Base-by-base conservation (phyloP, 2,329 filamentous ascomycete genomes). In the Byssochlamys sp. region DNA sequence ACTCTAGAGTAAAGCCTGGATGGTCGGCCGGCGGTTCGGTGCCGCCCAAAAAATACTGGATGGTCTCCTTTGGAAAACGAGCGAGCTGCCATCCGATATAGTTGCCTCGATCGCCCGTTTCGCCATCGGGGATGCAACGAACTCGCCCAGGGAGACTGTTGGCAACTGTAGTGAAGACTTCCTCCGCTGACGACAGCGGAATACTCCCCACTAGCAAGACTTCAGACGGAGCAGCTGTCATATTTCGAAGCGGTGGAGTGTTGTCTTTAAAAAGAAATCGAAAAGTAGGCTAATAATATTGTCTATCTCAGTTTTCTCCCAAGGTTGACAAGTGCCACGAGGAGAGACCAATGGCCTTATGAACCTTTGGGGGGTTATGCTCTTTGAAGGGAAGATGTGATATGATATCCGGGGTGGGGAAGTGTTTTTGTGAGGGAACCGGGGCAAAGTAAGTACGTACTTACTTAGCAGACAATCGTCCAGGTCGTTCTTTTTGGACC, bases 91-190 rank as follows among this genome's bases (percentile, higher is more conserved):
- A 45, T n/a, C 35, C 35, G n/a, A 45, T 45, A 19, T 45, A 45
- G 14, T 45, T 45, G 35, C n/a, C 6, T 19, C 12, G 14, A 45
- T 45, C 35, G n/a, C 56, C 72, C 5, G 73, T 71, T 60, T 78
- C 75, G 52, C 75, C 75, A 60, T 78, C 76, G 2, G 75, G 74
- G 2, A 78, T 69, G 33, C 69, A 68, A 27, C 62, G 65, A 27
- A 77, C 62, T 11, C 71, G 73, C 25, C 61, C 58, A 2, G 71
- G 67, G 2, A 76, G 65, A 3, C 60, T 59, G 5, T 62, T 57
- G n/a, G 59, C 56, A 35, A 71, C 64, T 29, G 59, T 63, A 2
- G 60, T 66, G 55, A 77, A 72, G 14, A 71, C 69, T 12, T 69
- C 64, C 51, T 68, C 63, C 2, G 69, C 62, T 54, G 71, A 64